These are phyloP conservation scores for Mucor mucedo DNA, from an alignment of 371 early-diverging fungal species.

Conservation along the genomic window DNA sequence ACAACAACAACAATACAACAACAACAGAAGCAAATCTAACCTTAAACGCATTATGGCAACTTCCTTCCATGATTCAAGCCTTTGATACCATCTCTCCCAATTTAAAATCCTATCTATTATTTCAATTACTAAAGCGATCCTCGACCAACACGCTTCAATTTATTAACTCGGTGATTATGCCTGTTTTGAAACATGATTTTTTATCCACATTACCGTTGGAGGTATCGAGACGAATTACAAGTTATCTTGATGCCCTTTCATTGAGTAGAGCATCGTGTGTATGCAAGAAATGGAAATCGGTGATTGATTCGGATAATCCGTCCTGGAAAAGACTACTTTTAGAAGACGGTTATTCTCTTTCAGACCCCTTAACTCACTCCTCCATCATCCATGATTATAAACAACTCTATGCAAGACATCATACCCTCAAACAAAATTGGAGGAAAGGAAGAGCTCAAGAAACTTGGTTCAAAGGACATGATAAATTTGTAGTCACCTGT, in stretches of 20 bases:
- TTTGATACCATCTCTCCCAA: constrained; percentile 40
- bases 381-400: constrained; percentile 28
- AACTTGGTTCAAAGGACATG: constrained; percentile 80
- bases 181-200: constrained; percentile 87
- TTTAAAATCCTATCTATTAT: constrained; percentile 40
- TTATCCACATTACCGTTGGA: constrained; percentile 80
- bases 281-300: constrained; percentile 71
- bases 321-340: constrained; percentile 59
- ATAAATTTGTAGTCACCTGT: constrained; percentile 89
- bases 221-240: constrained; percentile 74
- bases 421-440: constrained; percentile 86
- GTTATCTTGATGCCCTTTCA: constrained; percentile 77
- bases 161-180: constrained; percentile 76
- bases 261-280: constrained; percentile 81
- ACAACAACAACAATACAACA: no score
- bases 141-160: constrained; percentile 80
- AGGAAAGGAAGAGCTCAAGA: constrained; percentile 69
- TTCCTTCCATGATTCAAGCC: constrained; percentile 39
- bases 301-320: constrained; percentile 73
- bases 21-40: neutral
- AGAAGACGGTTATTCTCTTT: constrained; percentile 45
- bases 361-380: constrained; percentile 2
- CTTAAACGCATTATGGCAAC: constrained; percentile 21
- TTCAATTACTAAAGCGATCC: constrained; percentile 43
- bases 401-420: constrained; percentile 68